phyloP scores from a whole-genome alignment of 768 basidiomycete species.

The Lactarius indigo region DNA sequence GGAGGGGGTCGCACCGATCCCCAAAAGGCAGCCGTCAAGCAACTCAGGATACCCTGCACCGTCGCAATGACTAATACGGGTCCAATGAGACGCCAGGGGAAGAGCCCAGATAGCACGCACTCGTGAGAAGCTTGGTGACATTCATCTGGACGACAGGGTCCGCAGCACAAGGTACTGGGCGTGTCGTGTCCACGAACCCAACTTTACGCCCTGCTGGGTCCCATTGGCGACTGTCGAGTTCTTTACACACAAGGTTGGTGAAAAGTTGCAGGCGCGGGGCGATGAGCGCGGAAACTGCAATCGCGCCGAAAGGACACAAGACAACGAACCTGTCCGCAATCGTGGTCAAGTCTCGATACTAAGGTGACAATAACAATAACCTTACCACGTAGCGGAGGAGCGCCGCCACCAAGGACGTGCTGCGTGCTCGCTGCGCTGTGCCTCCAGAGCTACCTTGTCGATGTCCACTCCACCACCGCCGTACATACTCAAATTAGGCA shows the following conservation, averaged over 20 bases:
- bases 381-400: slow-evolving; percentile 72
- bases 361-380: slow-evolving; percentile 20
- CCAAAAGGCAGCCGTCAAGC: slow-evolving; percentile 85
- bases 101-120: slow-evolving; percentile 38
- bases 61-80: slow-evolving; percentile 51
- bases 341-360: not conserved
- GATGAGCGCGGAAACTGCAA: slow-evolving; percentile 52
- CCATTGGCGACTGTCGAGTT: slow-evolving; percentile 21
- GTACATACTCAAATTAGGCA: slow-evolving; percentile 29
- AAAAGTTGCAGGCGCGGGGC: slow-evolving; percentile 75
- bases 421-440: slow-evolving; percentile 23
- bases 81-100: not conserved
- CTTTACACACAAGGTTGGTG: slow-evolving; percentile 68
- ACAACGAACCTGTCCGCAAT: slow-evolving; percentile 50
- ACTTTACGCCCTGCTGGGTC: not conserved
- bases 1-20: slow-evolving; percentile 55
- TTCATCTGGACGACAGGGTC: slow-evolving; percentile 75
- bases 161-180: slow-evolving; percentile 46
- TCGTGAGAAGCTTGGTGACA: slow-evolving; percentile 60
- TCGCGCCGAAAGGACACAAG: slow-evolving; percentile 49
- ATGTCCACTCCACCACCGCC: slow-evolving; percentile 21
- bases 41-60: slow-evolving; percentile 67
- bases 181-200: not conserved
- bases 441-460: slow-evolving; percentile 27
- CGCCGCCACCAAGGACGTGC: slow-evolving; percentile 68